These are phyloP conservation scores for Pythium myriotylum DNA, from an alignment of 352 stramenopile genomes.

Conservation along the genomic window DNA sequence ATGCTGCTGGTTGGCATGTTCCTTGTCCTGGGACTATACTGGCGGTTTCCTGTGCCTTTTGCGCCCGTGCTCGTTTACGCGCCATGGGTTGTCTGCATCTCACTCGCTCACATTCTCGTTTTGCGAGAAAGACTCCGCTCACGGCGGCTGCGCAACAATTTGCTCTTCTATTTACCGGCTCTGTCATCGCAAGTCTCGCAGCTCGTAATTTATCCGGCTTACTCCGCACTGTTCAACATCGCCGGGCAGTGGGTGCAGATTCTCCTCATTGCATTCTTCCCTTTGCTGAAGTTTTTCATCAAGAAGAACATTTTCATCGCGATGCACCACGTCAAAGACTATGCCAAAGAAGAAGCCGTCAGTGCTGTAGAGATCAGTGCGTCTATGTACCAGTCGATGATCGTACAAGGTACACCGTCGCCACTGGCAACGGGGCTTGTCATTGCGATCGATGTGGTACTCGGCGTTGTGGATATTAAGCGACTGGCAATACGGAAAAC, in stretches of 20 bases:
- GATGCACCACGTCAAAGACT: neutral
- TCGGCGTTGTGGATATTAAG: conserved; percentile 19
- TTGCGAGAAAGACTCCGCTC: neutral
- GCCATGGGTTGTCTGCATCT: neutral
- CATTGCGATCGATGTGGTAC: conserved; percentile 20
- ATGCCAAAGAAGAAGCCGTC: conserved; percentile 10
- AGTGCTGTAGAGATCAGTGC: conserved; percentile 21
- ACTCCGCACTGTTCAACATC: conserved; percentile 7
- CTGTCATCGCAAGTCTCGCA: conserved; percentile 13
- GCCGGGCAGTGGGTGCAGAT: neutral
- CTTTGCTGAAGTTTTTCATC: conserved; percentile 12
- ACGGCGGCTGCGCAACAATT: neutral
- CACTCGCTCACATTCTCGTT: conserved; percentile 1
- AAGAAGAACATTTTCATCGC: conserved; percentile 4
- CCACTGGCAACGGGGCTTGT: conserved; percentile 5
- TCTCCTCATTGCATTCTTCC: conserved; percentile 8
- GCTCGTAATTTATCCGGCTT: conserved; percentile 18
- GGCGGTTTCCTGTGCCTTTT: conserved; percentile 25
- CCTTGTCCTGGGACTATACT: conserved; percentile 3
- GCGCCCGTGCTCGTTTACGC: neutral
- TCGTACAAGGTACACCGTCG: conserved; percentile 20
- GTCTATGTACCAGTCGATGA: conserved; percentile 28
- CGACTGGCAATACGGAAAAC: neutral
- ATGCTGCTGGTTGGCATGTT: neutral
- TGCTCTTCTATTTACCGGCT: conserved; percentile 9